Percentiles rank a stretch among this genome's conserved stretches.
phyloP scores from a whole-genome alignment of 768 basidiomycete species.

The Tulasnella sp. region DNA sequence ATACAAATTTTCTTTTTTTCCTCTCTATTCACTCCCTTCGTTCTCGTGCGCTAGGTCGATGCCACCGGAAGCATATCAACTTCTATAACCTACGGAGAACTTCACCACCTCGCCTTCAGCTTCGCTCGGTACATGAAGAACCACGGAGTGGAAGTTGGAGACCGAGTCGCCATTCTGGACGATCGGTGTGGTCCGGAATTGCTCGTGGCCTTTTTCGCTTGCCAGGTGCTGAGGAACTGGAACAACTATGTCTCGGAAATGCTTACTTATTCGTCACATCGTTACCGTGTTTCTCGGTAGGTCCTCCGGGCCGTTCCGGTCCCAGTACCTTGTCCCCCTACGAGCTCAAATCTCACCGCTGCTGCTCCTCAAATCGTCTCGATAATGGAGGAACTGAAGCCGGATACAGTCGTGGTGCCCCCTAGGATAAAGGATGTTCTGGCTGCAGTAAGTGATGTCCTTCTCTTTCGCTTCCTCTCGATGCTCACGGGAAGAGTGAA shows the following conservation, averaged over 20 bases:
- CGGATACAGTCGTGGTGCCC: not conserved
- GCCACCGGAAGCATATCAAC: not conserved
- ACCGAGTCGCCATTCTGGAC: not conserved
- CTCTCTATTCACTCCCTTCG: not conserved
- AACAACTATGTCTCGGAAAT: too few species aligned
- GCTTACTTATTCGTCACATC: too few species aligned
- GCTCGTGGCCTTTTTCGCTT: slow-evolving; percentile 1
- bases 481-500: not conserved
- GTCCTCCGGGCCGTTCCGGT: slow-evolving; percentile 1
- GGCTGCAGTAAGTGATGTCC: not conserved
- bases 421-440: not conserved
- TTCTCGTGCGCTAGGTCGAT: not conserved
- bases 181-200: not conserved
- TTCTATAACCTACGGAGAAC: not conserved
- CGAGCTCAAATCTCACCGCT: not conserved
- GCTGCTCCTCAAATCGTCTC: not conserved
- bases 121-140: slow-evolving; percentile 6
- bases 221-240: too few species aligned
- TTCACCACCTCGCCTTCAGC: not conserved
- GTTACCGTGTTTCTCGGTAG: not conserved
- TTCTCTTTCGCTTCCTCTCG: not conserved
- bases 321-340: not conserved
- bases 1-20: not conserved
- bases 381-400: not conserved
- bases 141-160: slow-evolving; percentile 6